phyloP scores from a whole-genome alignment of 1,284 basidiomycete genomes.

The Porogramme epimiltina region DNA sequence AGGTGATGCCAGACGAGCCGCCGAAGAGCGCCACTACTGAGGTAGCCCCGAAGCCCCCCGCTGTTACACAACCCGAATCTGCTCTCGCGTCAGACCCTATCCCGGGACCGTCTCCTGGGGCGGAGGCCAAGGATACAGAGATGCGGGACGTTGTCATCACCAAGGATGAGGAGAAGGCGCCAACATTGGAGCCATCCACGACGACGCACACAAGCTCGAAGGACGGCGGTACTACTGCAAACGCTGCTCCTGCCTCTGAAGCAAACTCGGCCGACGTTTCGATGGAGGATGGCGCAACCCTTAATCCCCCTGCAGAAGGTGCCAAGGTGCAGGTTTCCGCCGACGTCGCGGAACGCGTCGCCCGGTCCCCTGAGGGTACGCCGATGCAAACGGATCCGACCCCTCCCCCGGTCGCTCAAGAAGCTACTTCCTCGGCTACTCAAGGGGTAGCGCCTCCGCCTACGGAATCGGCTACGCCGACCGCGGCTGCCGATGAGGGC shows the following conservation, averaged over 20 bases:
- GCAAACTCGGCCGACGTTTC: conserved; percentile 13
- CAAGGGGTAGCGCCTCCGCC: no score
- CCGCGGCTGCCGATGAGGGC: no score
- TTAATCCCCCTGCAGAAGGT: no score
- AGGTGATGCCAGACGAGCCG: conserved; percentile 10
- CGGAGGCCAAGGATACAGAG: neutral
- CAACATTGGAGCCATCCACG: neutral
- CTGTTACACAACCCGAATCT: neutral
- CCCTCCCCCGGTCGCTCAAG: no score
- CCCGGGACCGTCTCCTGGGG: no score
- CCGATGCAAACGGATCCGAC: conserved; percentile 1
- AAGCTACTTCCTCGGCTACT: no score
- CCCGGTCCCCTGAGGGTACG: no score
- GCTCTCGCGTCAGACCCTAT: neutral
- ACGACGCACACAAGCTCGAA: conserved; percentile 8
- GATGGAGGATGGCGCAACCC: conserved; percentile 8
- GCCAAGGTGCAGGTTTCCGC: no score
- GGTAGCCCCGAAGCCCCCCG: neutral
- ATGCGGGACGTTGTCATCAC: neutral
- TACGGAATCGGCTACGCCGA: no score
- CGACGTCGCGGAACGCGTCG: no score
- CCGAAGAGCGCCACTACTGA: neutral
- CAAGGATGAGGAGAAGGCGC: neutral
- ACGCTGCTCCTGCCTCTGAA: conserved; percentile 5
- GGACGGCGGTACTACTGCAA: conserved; percentile 8